Evolutionary conservation across 177 flowering plant species (phyloP), one percentile per base, ranked within the genome.

Genomic region (Telopea speciosissima): DNA sequence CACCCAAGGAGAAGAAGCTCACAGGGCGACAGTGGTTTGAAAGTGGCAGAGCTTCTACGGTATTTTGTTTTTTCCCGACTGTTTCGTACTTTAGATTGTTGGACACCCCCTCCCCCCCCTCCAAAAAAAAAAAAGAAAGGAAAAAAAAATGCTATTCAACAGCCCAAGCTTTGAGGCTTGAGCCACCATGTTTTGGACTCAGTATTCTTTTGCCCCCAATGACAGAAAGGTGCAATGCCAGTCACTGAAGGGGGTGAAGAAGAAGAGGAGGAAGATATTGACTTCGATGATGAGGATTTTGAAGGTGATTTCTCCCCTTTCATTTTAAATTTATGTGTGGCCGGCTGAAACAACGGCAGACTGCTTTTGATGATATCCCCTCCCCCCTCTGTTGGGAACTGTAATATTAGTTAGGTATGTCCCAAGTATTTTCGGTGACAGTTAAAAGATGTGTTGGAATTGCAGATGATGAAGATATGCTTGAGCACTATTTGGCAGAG

Each of bases 391-490:
- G 8, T 36, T 36, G 40, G 40, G 9, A 36, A 36, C 40, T 4
- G 40, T 5, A 36, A 36, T 36, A 36, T 36, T 36, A 36, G 40
- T 5, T 36, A 36, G 9, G 0, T 5, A 36, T 36, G 40, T 36
- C 40, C 9, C 40, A 36, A 36, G 8, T 36, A 36, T 36, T 21
- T 60, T 45, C 68, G 24, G 67, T 26, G 25, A 31, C 9, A 19
- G 24, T 25, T 69, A 42, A 0, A 67, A 28, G 63, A 61, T 63
- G 26, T 70, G 69, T 10, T 78, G 33, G 21, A 36, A 45, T 74
- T 63, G 73, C 93, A 90, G 99, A 86, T 86, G 99, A 93, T 79
- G 99, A 95, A 83, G 97, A 92, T 74, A 91, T 95, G 97, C 90
- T 95, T 33, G 97, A 95, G 83, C 98, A 92, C 78, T 92, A 90